A percentile compares a stretch with the other conserved stretches of the same genome.
phyloP scores from a whole-genome alignment of 1,139 yeast species.

The Lodderomyces pseudojiufengensis region DNA sequence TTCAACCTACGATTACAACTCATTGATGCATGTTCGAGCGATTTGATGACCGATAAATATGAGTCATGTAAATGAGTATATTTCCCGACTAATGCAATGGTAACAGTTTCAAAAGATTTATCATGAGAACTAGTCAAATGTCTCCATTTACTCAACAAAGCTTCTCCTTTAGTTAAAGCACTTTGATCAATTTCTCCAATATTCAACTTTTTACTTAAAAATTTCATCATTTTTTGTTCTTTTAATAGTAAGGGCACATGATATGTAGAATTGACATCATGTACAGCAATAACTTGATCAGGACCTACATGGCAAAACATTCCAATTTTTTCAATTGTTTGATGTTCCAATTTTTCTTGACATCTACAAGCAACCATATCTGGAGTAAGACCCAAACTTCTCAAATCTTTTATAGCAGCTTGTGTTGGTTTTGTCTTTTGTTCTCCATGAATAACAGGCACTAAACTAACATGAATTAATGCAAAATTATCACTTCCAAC shows the following conservation, averaged over 20 bases:
- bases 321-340: constrained; percentile 90
- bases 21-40: constrained; percentile 94
- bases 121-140: constrained; percentile 74
- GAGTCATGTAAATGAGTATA: constrained; percentile 95
- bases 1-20: constrained; percentile 78
- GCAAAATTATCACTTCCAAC: constrained; percentile 95
- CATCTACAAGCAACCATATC: constrained; percentile 99
- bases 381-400: constrained; percentile 91
- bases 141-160: constrained; percentile 75
- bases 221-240: constrained; percentile 82
- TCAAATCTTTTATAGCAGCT: constrained; percentile 95
- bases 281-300: constrained; percentile 94
- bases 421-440: constrained; percentile 99
- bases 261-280: constrained; percentile 94
- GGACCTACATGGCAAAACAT: constrained; percentile 99
- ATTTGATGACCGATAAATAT: constrained; percentile 88
- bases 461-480: constrained; percentile 91
- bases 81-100: constrained; percentile 95
- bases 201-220: constrained; percentile 63
- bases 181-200: constrained; percentile 55
- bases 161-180: constrained; percentile 61
- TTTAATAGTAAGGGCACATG: constrained; percentile 91
- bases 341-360: constrained; percentile 71
- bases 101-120: constrained; percentile 77
- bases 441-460: constrained; percentile 97